Evolutionary conservation across 1,284 basidiomycete genomes (phyloP).

Genomic region (Polyporus tsugae): DNA sequence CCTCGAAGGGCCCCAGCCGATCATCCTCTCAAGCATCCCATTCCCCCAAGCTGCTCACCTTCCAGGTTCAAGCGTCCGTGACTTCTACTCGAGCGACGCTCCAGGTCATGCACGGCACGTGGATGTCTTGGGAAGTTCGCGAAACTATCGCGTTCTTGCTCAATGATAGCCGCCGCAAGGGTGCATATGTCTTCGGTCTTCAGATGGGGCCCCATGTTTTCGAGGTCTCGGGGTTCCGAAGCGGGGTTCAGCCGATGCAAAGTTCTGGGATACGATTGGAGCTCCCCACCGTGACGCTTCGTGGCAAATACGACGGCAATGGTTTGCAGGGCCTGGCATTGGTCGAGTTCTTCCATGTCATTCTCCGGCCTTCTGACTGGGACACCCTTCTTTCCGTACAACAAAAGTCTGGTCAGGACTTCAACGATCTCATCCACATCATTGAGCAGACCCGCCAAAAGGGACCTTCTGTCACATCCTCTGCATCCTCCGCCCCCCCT

Average conservation of each 20-base stretch:
- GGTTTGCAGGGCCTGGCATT: slow-evolving; percentile 63
- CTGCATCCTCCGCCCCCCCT: slow-evolving; percentile 14
- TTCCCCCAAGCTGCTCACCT: slow-evolving; percentile 39
- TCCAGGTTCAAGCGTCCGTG: slow-evolving; percentile 63
- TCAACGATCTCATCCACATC: slow-evolving; percentile 78
- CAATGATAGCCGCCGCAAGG: slow-evolving; percentile 43
- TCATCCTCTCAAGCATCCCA: slow-evolving; percentile 37
- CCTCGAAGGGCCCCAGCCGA: slow-evolving; percentile 39
- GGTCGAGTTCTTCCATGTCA: slow-evolving; percentile 73
- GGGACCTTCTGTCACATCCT: slow-evolving; percentile 34
- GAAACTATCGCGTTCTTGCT: slow-evolving; percentile 58
- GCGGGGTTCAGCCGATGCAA: slow-evolving; percentile 43
- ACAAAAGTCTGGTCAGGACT: slow-evolving; percentile 87
- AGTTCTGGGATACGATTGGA: slow-evolving; percentile 63
- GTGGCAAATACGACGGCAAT: slow-evolving; percentile 60
- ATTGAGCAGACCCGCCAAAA: slow-evolving; percentile 66
- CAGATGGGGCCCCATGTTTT: slow-evolving; percentile 72
- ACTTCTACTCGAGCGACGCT: slow-evolving; percentile 62
- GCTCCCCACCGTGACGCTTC: slow-evolving; percentile 69
- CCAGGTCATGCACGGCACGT: slow-evolving; percentile 86
- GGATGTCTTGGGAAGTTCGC: slow-evolving; percentile 77
- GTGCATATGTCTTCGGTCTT: slow-evolving; percentile 62
- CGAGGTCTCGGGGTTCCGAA: slow-evolving; percentile 61
- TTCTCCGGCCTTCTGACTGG: slow-evolving; percentile 81
- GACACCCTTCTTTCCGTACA: slow-evolving; percentile 83